Percentiles rank a stretch among this genome's conserved stretches.
Evolutionary conservation across 2,329 filamentous ascomycete species (phyloP).

Genomic region (Monosporascus sp.): DNA sequence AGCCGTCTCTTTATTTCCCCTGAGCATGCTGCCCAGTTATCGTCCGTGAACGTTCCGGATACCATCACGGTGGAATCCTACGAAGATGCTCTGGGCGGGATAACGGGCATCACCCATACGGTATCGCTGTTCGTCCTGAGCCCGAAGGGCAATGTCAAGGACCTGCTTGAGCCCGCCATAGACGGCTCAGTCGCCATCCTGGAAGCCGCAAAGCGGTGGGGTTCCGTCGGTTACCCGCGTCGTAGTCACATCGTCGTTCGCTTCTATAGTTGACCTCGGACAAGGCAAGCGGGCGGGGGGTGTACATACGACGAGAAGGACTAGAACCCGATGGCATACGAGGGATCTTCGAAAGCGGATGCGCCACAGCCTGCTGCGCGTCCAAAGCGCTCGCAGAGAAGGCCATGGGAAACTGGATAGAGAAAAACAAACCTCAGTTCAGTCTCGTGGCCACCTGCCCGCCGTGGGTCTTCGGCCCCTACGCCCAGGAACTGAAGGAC

Average conservation of each 20-base stretch:
- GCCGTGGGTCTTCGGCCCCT: too few relatives aligned
- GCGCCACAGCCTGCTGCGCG: slow-evolving; percentile 21
- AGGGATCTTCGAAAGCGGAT: slow-evolving; percentile 32
- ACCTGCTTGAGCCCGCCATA: slow-evolving; percentile 39
- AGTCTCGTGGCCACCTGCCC: too few relatives aligned
- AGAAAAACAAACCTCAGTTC: too few relatives aligned
- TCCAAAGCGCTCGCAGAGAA: slow-evolving; percentile 28
- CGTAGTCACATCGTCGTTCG: slow-evolving; percentile 46
- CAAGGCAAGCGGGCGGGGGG: slow-evolving; percentile 27
- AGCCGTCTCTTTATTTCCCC: slow-evolving; percentile 8
- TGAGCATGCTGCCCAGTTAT: slow-evolving; percentile 24
- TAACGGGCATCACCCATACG: slow-evolving; percentile 36
- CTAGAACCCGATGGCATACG: slow-evolving; percentile 42
- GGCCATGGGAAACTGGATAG: too few relatives aligned
- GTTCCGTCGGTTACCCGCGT: slow-evolving; percentile 32
- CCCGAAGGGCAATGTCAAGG: slow-evolving; percentile 30
- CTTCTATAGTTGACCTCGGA: slow-evolving; percentile 35
- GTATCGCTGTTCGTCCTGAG: slow-evolving; percentile 33
- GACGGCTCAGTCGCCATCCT: slow-evolving; percentile 34
- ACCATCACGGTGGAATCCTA: slow-evolving; percentile 32
- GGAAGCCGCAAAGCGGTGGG: slow-evolving; percentile 26
- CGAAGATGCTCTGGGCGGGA: slow-evolving; percentile 26
- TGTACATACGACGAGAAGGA: slow-evolving; percentile 41
- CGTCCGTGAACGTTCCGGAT: slow-evolving; percentile 28
- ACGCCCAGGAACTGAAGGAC: too few relatives aligned